Evolutionary conservation across 306 rosid genomes (phyloP).

Genomic region (Acmispon strigosus): DNA sequence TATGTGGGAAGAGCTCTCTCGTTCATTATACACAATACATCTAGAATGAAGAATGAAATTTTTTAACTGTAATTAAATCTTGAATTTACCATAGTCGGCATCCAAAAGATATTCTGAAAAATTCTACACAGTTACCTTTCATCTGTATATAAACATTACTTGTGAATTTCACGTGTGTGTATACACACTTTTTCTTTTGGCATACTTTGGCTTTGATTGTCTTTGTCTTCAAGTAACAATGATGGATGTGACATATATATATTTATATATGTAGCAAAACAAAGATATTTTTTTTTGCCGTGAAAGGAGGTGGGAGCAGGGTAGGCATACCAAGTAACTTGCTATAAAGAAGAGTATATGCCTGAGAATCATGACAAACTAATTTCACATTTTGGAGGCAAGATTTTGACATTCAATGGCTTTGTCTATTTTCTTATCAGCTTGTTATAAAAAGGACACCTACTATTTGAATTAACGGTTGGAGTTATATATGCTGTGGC

Average conservation of each 20-base stretch:
- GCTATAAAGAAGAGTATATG: background rate
- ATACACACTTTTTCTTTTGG: background rate
- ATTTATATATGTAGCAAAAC: background rate
- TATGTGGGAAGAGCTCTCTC: too few relatives aligned
- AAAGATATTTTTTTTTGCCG: background rate
- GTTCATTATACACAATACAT: too few relatives aligned
- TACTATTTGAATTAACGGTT: background rate
- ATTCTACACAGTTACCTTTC: too few relatives aligned
- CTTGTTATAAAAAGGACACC: background rate
- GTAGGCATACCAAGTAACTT: background rate
- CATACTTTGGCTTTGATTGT: background rate
- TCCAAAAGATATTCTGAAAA: too few relatives aligned
- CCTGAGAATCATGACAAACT: background rate
- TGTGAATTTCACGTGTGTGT: background rate
- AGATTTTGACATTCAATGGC: constrained; percentile 6
- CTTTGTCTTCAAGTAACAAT: constrained; percentile 4
- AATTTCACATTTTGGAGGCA: constrained; percentile 1
- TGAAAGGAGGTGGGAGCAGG: background rate
- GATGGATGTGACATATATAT: background rate
- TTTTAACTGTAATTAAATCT: too few relatives aligned
- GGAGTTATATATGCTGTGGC: background rate
- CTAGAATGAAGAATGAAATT: too few relatives aligned
- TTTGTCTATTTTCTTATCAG: background rate
- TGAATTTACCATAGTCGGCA: too few relatives aligned
- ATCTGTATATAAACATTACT: too few relatives aligned